phyloP scores from a whole-genome alignment of 176 grass and related monocot species.

The Dendrocalamus sinicus region DNA sequence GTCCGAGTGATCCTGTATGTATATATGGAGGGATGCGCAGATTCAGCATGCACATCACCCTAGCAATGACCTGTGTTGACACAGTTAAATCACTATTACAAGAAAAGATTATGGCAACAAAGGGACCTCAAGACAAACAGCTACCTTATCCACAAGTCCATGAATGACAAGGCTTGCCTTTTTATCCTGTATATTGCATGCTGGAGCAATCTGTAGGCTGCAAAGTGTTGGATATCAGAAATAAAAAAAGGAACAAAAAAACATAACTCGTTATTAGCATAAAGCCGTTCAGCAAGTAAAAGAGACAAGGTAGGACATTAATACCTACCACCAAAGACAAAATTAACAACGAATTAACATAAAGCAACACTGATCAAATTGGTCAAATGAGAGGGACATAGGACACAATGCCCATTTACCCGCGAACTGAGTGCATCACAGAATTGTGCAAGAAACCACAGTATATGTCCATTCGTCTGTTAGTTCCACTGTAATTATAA shows the following conservation, averaged over 20 bases:
- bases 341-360: slow-evolving; percentile 23
- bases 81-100: no score
- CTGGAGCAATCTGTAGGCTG: slow-evolving; percentile 97
- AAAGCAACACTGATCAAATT: slow-evolving; percentile 15
- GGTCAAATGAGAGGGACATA: slow-evolving; percentile 1
- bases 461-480: background rate
- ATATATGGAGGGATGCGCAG: slow-evolving; percentile 83
- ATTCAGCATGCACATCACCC: slow-evolving; percentile 71
- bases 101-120: no score
- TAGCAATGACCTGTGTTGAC: no score
- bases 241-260: slow-evolving; percentile 28
- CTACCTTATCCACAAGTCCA: no score
- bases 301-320: background rate
- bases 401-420: slow-evolving; percentile 1
- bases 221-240: slow-evolving; percentile 40
- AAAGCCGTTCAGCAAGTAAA: slow-evolving; percentile 20
- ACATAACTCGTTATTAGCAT: slow-evolving; percentile 20
- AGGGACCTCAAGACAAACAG: no score
- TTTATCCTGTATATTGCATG: slow-evolving; percentile 98
- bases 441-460: no score
- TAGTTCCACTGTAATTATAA: background rate
- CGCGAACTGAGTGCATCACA: no score
- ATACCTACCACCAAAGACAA: background rate
- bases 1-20: no score
- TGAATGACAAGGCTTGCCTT: slow-evolving; percentile 86